Base-by-base conservation (phyloP, 306 rosid genomes). In the Cicer judaicum region DNA sequence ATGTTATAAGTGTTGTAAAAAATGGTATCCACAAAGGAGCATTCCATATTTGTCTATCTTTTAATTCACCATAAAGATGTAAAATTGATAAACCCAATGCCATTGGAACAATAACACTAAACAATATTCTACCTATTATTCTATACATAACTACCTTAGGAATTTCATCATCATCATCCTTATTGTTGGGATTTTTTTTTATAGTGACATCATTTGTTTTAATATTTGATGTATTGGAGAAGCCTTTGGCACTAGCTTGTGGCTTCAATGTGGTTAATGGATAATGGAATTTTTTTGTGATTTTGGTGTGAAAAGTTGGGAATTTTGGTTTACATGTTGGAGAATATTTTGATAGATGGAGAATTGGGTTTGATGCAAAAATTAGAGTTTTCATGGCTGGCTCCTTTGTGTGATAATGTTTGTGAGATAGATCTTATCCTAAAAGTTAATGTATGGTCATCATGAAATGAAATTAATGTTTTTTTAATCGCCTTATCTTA, bases 1-100 rank as follows among this genome's bases (percentile, higher is more conserved):
- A 90, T 6, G 90, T 82, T 6, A 90, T 10, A 9, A 90, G 54
- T 0, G 86, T 83, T 24, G 96, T 90, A 65, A 78, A 2, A 66
- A 91, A 86, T 10, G 96, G 95, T 1, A 94, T 1, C 98, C 98
- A 94, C 8, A 68, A 10, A 1, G 98, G 97, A 7, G 83, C 82
- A 41, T 90, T 84, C 89, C 84, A 86, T 19, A 88, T 5, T 0
- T 82, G 73, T 2, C 70, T 76, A 56, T 85, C 96, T 83, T 86
- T 86, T 1, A 88, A 64, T 34, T 42, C 65, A 5, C 89, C 89
- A 19, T 90, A 87, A 11, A 87, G 39, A 42, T 86, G 65, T 85
- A 94, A 40, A 6, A 85, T 60, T 24, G 74, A 82, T 70, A 94
- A 70, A 8, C 98, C 98, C 50, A 79, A 57, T 15, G 83, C 95